Conservation (phyloP, 192 early-diverging fungal genomes). For the Backusella liffmaniae region DNA sequence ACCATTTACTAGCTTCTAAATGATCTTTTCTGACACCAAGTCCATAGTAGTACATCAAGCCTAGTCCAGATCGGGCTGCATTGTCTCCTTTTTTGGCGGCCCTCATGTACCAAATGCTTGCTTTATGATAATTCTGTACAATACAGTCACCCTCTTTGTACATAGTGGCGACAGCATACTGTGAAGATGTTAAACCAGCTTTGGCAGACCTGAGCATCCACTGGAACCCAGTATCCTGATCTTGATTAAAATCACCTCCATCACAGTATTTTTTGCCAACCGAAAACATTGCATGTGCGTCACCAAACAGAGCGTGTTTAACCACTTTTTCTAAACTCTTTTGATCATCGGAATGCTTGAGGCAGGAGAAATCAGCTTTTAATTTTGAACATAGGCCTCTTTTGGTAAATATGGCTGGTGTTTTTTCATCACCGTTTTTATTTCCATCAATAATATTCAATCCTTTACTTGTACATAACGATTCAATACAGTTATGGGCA, state of each 20-base stretch:
- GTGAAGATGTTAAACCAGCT: background rate
- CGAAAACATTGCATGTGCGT: background rate
- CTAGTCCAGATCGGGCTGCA: background rate
- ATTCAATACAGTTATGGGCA: background rate
- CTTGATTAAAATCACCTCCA: background rate
- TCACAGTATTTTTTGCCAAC: background rate
- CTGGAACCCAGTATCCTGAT: background rate
- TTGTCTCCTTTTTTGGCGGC: background rate
- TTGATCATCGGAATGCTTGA: background rate
- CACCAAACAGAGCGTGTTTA: background rate
- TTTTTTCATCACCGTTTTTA: background rate
- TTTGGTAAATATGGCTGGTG: background rate
- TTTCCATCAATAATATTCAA: background rate
- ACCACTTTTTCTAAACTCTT: background rate
- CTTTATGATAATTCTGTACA: background rate
- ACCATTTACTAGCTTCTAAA: background rate
- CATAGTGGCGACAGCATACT: background rate
- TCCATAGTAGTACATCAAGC: background rate
- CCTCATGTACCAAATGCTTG: background rate
- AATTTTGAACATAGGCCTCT: background rate
- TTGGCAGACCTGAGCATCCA: background rate
- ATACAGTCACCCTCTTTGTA: background rate
- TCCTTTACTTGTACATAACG: background rate
- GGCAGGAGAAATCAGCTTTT: background rate
- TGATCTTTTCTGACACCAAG: background rate